Percentiles rank a stretch among this genome's conserved stretches.
Evolutionary conservation across 495 filamentous ascomycete species (phyloP).

Genomic region (Xylaria flabelliformis): DNA sequence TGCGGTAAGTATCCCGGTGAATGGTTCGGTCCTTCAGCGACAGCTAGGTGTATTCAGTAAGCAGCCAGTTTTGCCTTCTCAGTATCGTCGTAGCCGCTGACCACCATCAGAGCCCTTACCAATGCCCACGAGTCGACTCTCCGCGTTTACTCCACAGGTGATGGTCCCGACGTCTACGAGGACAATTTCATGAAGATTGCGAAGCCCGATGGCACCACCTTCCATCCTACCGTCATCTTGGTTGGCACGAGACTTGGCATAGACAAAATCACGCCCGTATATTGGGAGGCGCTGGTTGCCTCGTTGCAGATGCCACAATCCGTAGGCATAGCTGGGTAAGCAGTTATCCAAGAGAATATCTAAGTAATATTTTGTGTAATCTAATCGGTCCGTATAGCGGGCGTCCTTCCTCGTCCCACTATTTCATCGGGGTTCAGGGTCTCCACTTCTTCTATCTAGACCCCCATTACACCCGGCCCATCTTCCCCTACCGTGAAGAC

Average conservation of each 20-base stretch:
- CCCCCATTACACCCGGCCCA: slow-evolving; percentile 79
- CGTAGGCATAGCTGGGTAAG: slow-evolving; percentile 93
- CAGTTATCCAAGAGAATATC: slow-evolving; percentile 14
- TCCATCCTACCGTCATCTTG: slow-evolving; percentile 86
- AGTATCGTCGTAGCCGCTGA: slow-evolving; percentile 2
- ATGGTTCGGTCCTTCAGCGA: slow-evolving; percentile 99
- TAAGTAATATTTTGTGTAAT: slow-evolving; percentile 5
- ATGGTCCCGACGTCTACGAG: slow-evolving; percentile 91
- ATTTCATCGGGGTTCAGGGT: slow-evolving; percentile 95
- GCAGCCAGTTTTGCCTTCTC: slow-evolving; percentile 39
- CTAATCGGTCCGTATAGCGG: slow-evolving; percentile 61
- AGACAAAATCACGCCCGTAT: slow-evolving; percentile 89
- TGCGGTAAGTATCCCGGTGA: slow-evolving; percentile 96
- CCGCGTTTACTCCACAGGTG: slow-evolving; percentile 85
- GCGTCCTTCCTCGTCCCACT: slow-evolving; percentile 92
- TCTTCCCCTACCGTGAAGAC: slow-evolving; percentile 62
- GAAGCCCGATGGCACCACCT: slow-evolving; percentile 62
- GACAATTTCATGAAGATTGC: slow-evolving; percentile 82
- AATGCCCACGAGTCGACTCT: slow-evolving; percentile 65
- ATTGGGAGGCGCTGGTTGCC: slow-evolving; percentile 86
- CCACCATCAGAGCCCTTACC: slow-evolving; percentile 68
- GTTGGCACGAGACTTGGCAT: slow-evolving; percentile 90
- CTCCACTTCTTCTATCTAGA: slow-evolving; percentile 93
- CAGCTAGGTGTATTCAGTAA: slow-evolving; percentile 93
- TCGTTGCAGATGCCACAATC: slow-evolving; percentile 85